Evolutionary conservation across 225 moss, liverwort and hornwort species (phyloP).

Genomic region (Ulota crispa): DNA sequence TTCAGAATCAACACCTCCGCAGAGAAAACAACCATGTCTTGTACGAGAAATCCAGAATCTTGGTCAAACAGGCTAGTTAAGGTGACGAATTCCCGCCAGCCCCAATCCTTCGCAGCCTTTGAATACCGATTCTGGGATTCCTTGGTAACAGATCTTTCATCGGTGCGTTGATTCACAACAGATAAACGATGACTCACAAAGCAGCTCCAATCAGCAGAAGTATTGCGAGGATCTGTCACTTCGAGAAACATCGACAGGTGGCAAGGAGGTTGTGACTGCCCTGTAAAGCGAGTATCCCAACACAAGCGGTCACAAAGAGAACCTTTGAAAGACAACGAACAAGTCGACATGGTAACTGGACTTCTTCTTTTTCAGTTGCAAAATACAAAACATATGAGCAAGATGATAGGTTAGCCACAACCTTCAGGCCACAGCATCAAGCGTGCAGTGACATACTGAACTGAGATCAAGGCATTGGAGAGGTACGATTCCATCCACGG

Average conservation of each 20-base stretch:
- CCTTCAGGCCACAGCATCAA: background rate
- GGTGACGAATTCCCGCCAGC: constrained; percentile 98
- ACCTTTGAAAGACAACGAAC: background rate
- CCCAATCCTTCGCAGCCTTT: constrained; percentile 99
- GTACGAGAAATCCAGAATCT: constrained; percentile 97
- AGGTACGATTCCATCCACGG: background rate
- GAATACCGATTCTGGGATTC: constrained; percentile 99
- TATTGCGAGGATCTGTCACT: constrained; percentile 98
- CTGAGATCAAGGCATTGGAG: constrained; percentile 1
- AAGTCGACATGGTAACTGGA: background rate
- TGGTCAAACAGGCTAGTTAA: constrained; percentile 97
- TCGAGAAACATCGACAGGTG: constrained; percentile 99
- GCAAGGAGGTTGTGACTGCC: constrained; percentile 99
- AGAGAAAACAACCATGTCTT: constrained; percentile 96
- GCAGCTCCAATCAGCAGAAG: constrained; percentile 98
- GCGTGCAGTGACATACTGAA: background rate
- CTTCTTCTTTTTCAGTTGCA: background rate
- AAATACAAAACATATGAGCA: background rate
- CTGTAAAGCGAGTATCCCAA: constrained; percentile 47
- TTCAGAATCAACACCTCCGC: constrained; percentile 98
- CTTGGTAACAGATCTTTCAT: constrained; percentile 96
- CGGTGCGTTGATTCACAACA: constrained; percentile 96
- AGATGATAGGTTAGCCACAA: constrained; percentile 4
- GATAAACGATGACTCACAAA: constrained; percentile 99
- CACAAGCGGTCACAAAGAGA: constrained; percentile 18